Conservation (phyloP, 2,329 filamentous ascomycete genomes). For the Colletotrichum horii region DNA sequence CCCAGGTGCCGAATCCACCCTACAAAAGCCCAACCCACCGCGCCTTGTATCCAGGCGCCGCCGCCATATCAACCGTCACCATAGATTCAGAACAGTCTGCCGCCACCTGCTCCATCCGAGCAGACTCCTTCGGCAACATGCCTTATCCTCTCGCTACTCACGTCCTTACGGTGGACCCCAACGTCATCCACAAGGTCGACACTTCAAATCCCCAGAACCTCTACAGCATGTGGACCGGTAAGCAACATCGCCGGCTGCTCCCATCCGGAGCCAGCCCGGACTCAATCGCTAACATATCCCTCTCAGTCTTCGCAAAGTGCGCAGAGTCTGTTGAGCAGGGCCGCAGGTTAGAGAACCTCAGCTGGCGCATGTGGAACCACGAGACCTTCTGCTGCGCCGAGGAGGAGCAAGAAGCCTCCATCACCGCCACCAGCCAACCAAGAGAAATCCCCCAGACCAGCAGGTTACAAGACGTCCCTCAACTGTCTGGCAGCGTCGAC, state of each 20-base stretch:
- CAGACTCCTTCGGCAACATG: conserved; percentile 61
- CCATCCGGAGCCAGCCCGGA: conserved; percentile 28
- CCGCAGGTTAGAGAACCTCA: conserved; percentile 89
- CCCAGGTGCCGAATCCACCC: conserved; percentile 5
- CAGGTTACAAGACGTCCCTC: conserved; percentile 64
- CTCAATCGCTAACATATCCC: neutral
- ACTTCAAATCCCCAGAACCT: conserved; percentile 91
- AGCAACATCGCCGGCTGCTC: conserved; percentile 39
- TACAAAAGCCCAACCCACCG: neutral
- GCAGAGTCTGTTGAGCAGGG: conserved; percentile 94
- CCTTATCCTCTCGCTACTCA: conserved; percentile 82
- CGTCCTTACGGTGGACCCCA: conserved; percentile 89
- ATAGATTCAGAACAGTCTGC: conserved; percentile 24
- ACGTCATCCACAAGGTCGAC: conserved; percentile 93
- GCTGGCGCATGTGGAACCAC: conserved; percentile 93
- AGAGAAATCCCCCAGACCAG: conserved; percentile 50
- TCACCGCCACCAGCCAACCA: conserved; percentile 48
- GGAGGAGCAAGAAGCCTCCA: conserved; percentile 55
- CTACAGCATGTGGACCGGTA: conserved; percentile 97
- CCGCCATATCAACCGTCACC: conserved; percentile 26
- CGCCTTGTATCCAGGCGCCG: neutral
- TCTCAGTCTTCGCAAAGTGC: conserved; percentile 87
- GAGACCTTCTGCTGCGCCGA: conserved; percentile 89
- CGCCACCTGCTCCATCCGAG: conserved; percentile 40
- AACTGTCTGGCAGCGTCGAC: conserved; percentile 79